Conservation (phyloP, 2,329 filamentous ascomycete genomes). For the Ophiostoma triangulosporum region DNA sequence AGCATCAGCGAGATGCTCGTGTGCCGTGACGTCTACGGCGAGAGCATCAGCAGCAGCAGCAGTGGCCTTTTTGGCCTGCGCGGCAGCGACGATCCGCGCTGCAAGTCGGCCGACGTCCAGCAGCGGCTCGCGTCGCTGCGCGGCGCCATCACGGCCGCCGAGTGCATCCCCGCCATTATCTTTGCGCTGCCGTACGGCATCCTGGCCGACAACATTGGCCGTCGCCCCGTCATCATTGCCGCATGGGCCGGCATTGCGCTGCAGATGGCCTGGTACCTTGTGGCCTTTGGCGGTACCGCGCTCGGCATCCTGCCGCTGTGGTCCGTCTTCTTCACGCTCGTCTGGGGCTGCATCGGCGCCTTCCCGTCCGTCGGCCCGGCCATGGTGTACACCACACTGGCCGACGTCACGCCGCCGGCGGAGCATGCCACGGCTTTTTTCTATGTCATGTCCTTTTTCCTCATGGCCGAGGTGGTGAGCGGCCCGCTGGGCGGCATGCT, state of each 20-base stretch:
- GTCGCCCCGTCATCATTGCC: slow-evolving; percentile 27
- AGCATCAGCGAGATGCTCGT: slow-evolving; percentile 40
- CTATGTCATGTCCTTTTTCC: slow-evolving; percentile 23
- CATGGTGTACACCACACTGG: slow-evolving; percentile 32
- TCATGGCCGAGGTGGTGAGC: slow-evolving; percentile 26
- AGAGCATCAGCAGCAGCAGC: slow-evolving; percentile 25
- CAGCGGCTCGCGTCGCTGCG: slow-evolving; percentile 36
- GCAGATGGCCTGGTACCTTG: slow-evolving; percentile 12
- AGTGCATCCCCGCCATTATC: slow-evolving; percentile 30
- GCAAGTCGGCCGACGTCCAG: slow-evolving; percentile 37
- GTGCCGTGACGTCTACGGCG: slow-evolving; percentile 29
- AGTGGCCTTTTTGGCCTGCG: slow-evolving; percentile 11
- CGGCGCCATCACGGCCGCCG: slow-evolving; percentile 31
- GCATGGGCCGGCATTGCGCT: slow-evolving; percentile 16
- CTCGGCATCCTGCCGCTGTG: slow-evolving; percentile 27
- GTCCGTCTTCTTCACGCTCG: slow-evolving; percentile 22
- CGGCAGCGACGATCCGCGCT: slow-evolving; percentile 26
- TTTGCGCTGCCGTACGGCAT: slow-evolving; percentile 33
- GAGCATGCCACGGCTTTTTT: slow-evolving; percentile 29
- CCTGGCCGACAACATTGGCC: slow-evolving; percentile 33
- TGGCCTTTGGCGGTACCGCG: slow-evolving; percentile 17
- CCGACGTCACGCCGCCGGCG: slow-evolving; percentile 28
- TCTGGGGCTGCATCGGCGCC: slow-evolving; percentile 28
- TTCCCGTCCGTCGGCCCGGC: slow-evolving; percentile 25
- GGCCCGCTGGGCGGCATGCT: slow-evolving; percentile 29